Percentiles rank a stretch among this genome's conserved stretches.
Evolutionary conservation across 371 early-diverging fungal species (phyloP).

Genomic region (Circinella umbellata): DNA sequence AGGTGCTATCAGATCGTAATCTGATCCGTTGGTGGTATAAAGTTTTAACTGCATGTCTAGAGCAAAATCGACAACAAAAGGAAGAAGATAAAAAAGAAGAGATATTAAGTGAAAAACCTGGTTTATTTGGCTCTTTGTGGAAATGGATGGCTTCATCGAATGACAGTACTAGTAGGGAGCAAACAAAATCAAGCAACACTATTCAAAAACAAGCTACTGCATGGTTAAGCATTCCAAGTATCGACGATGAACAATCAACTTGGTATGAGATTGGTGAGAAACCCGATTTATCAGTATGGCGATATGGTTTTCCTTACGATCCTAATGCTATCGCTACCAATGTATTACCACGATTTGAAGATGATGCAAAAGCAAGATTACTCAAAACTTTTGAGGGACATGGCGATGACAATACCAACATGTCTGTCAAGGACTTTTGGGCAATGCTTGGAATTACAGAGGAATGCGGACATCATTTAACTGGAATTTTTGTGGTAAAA

Average conservation of each 20-base stretch:
- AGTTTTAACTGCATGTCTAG: slow-evolving; percentile 72
- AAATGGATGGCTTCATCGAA: not conserved
- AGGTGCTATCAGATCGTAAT: slow-evolving; percentile 59
- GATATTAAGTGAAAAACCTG: not conserved
- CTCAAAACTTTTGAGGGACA: slow-evolving; percentile 19
- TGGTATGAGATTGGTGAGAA: slow-evolving; percentile 33
- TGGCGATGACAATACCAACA: slow-evolving; percentile 26
- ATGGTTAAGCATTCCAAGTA: slow-evolving; percentile 71
- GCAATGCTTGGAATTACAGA: slow-evolving; percentile 71
- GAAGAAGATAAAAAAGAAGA: not conserved
- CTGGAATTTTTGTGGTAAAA: slow-evolving; percentile 62
- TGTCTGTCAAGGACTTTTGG: slow-evolving; percentile 67
- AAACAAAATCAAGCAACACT: not conserved
- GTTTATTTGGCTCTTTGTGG: not conserved
- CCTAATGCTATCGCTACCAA: slow-evolving; percentile 42
- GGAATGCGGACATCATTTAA: slow-evolving; percentile 77
- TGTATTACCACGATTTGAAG: slow-evolving; percentile 78
- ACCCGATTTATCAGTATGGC: slow-evolving; percentile 45
- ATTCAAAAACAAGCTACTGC: slow-evolving; percentile 21
- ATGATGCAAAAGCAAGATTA: slow-evolving; percentile 79
- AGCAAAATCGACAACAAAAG: slow-evolving; percentile 11
- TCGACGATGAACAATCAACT: slow-evolving; percentile 49
- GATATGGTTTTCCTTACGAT: slow-evolving; percentile 65
- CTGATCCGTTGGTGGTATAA: slow-evolving; percentile 84
- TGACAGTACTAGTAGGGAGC: not conserved